These are phyloP conservation scores for Aphanoascus verrucosus DNA, from an alignment of 2,329 filamentous ascomycete genomes.

Conservation along the genomic window DNA sequence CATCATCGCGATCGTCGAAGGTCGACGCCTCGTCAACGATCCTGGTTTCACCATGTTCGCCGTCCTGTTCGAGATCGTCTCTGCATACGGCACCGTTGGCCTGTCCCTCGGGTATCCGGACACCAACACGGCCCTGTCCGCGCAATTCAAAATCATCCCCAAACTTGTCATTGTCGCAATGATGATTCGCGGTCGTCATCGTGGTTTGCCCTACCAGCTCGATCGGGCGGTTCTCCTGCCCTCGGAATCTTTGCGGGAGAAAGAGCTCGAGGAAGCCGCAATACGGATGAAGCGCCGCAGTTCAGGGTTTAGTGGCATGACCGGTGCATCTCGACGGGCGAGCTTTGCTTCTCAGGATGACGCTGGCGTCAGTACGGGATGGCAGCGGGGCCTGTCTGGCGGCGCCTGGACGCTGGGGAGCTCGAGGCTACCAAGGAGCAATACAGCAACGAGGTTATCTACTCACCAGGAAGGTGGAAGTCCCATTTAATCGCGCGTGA, in stretches of 20 bases:
- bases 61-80: conserved; percentile 73
- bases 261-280: conserved; percentile 46
- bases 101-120: conserved; percentile 71
- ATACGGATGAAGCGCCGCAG: conserved; percentile 32
- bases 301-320: conserved; percentile 25
- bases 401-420: neutral
- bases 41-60: conserved; percentile 55
- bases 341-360: conserved; percentile 1
- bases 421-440: neutral
- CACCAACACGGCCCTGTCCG: conserved; percentile 69
- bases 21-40: conserved; percentile 54
- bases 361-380: neutral
- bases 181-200: conserved; percentile 55
- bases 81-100: conserved; percentile 88
- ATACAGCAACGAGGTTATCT: neutral
- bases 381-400: conserved; percentile 1
- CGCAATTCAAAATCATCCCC: conserved; percentile 62
- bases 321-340: conserved; percentile 1
- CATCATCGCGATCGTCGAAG: conserved; percentile 82
- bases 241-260: conserved; percentile 51
- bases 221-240: conserved; percentile 61
- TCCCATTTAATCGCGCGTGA: neutral
- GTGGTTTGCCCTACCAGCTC: conserved; percentile 55
- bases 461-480: conserved; percentile 2
- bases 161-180: conserved; percentile 58